Evolutionary conservation across 345 rosid genomes (phyloP), one percentile per base, ranked within the genome.

Genomic region (Combretum micranthum): DNA sequence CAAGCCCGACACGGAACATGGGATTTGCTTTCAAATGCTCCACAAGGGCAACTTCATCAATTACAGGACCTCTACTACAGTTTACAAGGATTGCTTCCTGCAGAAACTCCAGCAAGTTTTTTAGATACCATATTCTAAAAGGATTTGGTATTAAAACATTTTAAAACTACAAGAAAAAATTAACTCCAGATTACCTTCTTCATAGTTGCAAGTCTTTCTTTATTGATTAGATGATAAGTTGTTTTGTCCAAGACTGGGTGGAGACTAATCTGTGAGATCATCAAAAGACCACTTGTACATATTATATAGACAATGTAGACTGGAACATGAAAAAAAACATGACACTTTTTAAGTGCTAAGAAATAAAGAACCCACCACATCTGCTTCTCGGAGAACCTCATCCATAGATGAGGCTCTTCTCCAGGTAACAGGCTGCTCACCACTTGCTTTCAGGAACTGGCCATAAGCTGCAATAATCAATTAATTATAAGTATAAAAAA

Each of bases 1-100:
- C 99, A 20, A 93, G 99, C 66, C 99, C 97, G 43, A 86, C 97
- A 26, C 99, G 86, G 46, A 93, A 93, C 97, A 85, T 89, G 11
- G 96, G 99, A 70, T 89, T 93, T 56, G 79, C 79, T 71, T 72
- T 86, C 60, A 93, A 77, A 74, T 93, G 97, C 44, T 85, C 81
- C 23, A 93, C 97, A 0, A 93, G 84, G 49, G 97, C 99, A 62
- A 62, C 96, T 72, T 93, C 99, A 63, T 93, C 99, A 46, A 93
- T 53, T 47, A 93, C 97, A 0, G 97, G 99, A 7, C 99, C 99
- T 65, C 97, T 80, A 44, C 99, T 89, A 43, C 99, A 93, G 79
- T 93, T 93, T 56, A 89, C 69, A 65, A 87, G 97, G 73, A 93
- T 79, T 42, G 99, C 99, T 76, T 93, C 99, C 97, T 89, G 65